Evolutionary conservation across 192 early-diverging fungal species (phyloP).

Genomic region (Backusella sp.): DNA sequence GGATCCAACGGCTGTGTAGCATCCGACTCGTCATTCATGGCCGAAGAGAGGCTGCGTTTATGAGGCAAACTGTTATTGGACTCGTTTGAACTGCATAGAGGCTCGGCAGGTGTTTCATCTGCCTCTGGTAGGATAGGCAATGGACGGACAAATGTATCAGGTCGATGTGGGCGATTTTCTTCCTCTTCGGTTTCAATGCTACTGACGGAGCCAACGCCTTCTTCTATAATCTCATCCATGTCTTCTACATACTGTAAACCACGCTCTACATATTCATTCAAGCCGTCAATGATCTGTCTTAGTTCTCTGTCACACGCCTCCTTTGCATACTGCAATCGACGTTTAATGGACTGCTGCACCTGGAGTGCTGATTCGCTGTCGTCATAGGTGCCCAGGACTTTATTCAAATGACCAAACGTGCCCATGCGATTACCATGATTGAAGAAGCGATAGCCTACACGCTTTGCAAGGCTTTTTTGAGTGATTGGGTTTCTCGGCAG

Average conservation of each 20-base stretch:
- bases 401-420: slow-evolving; percentile 18
- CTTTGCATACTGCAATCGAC: slow-evolving; percentile 38
- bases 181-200: slow-evolving; percentile 31
- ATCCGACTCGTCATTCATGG: background rate
- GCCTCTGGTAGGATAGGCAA: background rate
- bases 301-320: slow-evolving; percentile 62
- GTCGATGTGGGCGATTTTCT: background rate
- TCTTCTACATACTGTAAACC: slow-evolving; percentile 53
- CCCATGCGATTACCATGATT: slow-evolving; percentile 29
- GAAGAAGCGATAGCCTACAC: slow-evolving; percentile 26
- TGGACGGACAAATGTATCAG: background rate
- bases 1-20: background rate
- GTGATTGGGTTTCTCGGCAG: slow-evolving; percentile 4
- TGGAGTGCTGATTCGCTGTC: background rate
- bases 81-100: background rate
- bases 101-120: background rate
- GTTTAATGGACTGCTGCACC: slow-evolving; percentile 29
- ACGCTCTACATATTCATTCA: slow-evolving; percentile 69
- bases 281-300: slow-evolving; percentile 62
- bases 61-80: slow-evolving; percentile 9
- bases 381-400: background rate
- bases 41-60: background rate
- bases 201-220: slow-evolving; percentile 17
- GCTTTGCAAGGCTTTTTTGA: slow-evolving; percentile 6
- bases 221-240: slow-evolving; percentile 31